Conservation (phyloP, 2,329 filamentous ascomycete genomes). For the Paecilomyces dactylethromorphus region DNA sequence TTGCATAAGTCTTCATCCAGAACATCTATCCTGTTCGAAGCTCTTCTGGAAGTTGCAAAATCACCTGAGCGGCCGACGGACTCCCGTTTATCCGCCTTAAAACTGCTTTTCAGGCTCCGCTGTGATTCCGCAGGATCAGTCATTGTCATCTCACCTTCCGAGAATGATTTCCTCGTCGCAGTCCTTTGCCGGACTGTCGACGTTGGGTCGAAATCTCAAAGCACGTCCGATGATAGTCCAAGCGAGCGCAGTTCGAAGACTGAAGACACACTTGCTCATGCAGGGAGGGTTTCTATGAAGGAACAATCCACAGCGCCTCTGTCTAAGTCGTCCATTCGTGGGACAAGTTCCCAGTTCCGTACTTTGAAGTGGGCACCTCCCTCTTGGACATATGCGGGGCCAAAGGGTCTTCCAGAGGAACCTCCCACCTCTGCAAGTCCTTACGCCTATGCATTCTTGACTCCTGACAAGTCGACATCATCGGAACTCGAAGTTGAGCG, state of each 20-base stretch:
- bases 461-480: conserved; percentile 25
- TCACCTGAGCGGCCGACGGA: conserved; percentile 57
- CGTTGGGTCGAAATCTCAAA: conserved; percentile 37
- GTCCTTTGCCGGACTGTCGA: conserved; percentile 60
- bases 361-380: conserved; percentile 34
- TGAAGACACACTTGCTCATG: conserved; percentile 27
- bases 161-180: conserved; percentile 66
- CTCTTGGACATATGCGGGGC: conserved; percentile 53
- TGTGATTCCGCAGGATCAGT: conserved; percentile 75
- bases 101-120: conserved; percentile 72
- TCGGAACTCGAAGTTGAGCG: conserved; percentile 18
- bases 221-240: conserved; percentile 35
- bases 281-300: conserved; percentile 24
- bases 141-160: conserved; percentile 62
- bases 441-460: conserved; percentile 44
- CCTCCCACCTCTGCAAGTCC: conserved; percentile 43
- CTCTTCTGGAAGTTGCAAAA: conserved; percentile 58
- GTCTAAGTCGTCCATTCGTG: conserved; percentile 26
- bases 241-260: conserved; percentile 27
- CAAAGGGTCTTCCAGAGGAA: conserved; percentile 48
- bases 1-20: conserved; percentile 63
- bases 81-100: conserved; percentile 67
- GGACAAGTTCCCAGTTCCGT: conserved; percentile 25
- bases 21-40: conserved; percentile 55
- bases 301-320: conserved; percentile 20